A percentile compares a stretch with the other conserved stretches of the same genome.
phyloP scores from a whole-genome alignment of 148 eudicot genomes.

The Rhododendron kiyosumense region DNA sequence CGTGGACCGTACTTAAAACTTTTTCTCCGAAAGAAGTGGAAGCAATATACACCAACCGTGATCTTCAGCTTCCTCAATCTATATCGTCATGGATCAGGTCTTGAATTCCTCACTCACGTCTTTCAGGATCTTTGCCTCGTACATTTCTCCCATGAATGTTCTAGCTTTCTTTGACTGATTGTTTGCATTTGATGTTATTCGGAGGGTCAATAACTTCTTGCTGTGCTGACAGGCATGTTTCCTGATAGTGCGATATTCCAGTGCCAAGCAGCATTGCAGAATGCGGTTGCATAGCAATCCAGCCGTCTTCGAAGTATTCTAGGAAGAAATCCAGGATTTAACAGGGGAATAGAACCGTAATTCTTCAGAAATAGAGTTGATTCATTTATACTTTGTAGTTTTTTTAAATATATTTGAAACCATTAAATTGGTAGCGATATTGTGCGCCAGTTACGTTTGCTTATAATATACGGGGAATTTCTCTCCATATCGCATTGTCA shows the following conservation, averaged over 20 bases:
- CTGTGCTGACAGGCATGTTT: neutral
- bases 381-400: too few species aligned
- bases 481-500: too few species aligned
- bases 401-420: too few species aligned
- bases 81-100: neutral
- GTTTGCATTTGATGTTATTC: neutral
- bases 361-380: too few species aligned
- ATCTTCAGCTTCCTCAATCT: neutral
- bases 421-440: too few species aligned
- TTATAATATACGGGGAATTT: too few species aligned
- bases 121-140: neutral
- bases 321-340: too few species aligned
- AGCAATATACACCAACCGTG: neutral
- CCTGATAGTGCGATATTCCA: neutral
- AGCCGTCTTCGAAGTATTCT: neutral
- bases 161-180: neutral
- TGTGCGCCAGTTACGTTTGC: too few species aligned
- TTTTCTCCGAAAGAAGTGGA: neutral
- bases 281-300: neutral
- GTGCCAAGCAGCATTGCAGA: neutral
- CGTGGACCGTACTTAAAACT: neutral
- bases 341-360: too few species aligned
- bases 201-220: neutral
- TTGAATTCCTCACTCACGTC: neutral
- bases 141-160: neutral